These are phyloP conservation scores for Periglandula ipomoeae DNA, from an alignment of 2,329 filamentous ascomycete species.

Conservation along the genomic window DNA sequence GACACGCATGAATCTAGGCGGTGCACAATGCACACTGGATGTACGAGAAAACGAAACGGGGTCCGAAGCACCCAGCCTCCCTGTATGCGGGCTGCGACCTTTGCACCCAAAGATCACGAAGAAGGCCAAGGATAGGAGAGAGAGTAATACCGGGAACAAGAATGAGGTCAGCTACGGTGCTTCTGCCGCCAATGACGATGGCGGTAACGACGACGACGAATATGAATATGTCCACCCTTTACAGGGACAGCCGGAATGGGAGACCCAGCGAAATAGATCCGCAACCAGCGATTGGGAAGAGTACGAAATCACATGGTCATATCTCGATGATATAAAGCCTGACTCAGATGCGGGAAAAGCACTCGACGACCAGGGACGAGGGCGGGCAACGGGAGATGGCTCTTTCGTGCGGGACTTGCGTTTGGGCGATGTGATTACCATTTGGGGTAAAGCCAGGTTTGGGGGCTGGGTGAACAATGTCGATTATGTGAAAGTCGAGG, in stretches of 20 bases:
- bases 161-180: background rate
- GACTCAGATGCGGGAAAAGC: constrained; percentile 29
- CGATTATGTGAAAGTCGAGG: constrained; percentile 39
- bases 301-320: constrained; percentile 45
- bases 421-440: constrained; percentile 51
- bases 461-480: constrained; percentile 44
- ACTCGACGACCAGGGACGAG: constrained; percentile 37
- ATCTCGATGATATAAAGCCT: constrained; percentile 36
- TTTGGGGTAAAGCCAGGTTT: constrained; percentile 53
- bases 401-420: constrained; percentile 46
- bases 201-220: constrained; percentile 12
- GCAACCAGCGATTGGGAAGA: constrained; percentile 25
- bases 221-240: constrained; percentile 30
- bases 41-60: constrained; percentile 15
- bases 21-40: constrained; percentile 21
- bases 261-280: constrained; percentile 39
- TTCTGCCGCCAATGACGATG: background rate
- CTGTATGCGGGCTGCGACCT: constrained; percentile 27
- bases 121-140: background rate
- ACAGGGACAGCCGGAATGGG: constrained; percentile 23
- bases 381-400: constrained; percentile 40
- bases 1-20: constrained; percentile 15
- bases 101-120: constrained; percentile 22
- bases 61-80: constrained; percentile 16
- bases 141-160: background rate